These are phyloP conservation scores for Pachysandra terminalis DNA, from an alignment of 164 flowering plant genomes.

Conservation along the genomic window DNA sequence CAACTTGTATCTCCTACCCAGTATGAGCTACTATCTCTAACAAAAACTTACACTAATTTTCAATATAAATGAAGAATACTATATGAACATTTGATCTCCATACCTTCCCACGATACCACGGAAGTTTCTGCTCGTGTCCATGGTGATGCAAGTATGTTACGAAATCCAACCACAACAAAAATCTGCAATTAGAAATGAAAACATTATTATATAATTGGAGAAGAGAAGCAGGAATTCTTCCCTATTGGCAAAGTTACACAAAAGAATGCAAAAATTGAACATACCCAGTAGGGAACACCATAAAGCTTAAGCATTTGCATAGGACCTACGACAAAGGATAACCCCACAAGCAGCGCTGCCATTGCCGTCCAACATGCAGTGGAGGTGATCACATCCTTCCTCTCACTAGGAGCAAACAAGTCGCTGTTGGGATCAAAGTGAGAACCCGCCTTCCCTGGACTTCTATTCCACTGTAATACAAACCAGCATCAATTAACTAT, in stretches of 20 bases:
- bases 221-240: not conserved
- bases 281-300: slow-evolving; percentile 77
- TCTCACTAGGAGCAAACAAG: slow-evolving; percentile 70
- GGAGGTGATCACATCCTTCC: slow-evolving; percentile 68
- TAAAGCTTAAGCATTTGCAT: slow-evolving; percentile 72
- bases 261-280: slow-evolving; percentile 2
- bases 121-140: slow-evolving; percentile 50
- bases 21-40: too few species aligned
- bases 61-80: too few species aligned
- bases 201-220: not conserved
- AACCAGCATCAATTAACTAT: not conserved
- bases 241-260: not conserved
- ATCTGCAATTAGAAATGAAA: slow-evolving; percentile 24
- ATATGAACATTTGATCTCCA: not conserved
- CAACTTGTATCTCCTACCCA: too few species aligned
- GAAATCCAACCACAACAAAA: slow-evolving; percentile 54
- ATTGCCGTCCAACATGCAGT: slow-evolving; percentile 77
- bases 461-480: slow-evolving; percentile 64
- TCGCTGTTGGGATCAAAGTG: slow-evolving; percentile 79
- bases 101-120: slow-evolving; percentile 68
- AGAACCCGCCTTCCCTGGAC: slow-evolving; percentile 95
- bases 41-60: too few species aligned
- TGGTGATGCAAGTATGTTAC: slow-evolving; percentile 69
- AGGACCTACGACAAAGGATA: slow-evolving; percentile 63
- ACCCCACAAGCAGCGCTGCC: slow-evolving; percentile 59